phyloP scores from a whole-genome alignment of 345 rosid species.

The Gossypium sturtianum region DNA sequence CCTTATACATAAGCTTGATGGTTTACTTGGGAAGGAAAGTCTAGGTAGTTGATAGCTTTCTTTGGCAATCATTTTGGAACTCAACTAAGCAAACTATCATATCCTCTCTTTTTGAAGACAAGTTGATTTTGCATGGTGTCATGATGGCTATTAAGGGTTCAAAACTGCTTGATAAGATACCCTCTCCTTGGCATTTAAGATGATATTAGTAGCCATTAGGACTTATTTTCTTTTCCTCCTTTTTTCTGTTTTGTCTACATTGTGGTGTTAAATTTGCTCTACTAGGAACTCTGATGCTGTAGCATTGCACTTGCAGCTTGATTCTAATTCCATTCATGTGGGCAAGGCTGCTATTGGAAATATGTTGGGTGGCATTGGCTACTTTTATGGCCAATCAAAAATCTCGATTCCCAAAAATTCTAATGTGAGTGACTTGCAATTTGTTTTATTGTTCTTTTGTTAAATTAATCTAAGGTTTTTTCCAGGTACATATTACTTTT shows the following conservation, averaged over 20 bases:
- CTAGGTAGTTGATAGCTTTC: background rate
- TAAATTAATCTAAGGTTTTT: background rate
- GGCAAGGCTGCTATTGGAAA: slow-evolving; percentile 84
- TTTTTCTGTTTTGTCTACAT: background rate
- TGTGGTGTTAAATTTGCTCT: background rate
- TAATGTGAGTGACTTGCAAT: slow-evolving; percentile 40
- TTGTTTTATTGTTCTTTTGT: slow-evolving; percentile 1
- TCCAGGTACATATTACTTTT: background rate
- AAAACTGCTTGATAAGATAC: background rate
- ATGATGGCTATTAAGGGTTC: background rate
- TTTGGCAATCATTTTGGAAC: background rate
- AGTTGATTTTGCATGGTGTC: background rate
- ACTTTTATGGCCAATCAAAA: slow-evolving; percentile 88
- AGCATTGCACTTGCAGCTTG: slow-evolving; percentile 46
- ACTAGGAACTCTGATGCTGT: slow-evolving; percentile 8
- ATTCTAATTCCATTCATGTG: slow-evolving; percentile 43
- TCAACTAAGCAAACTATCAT: background rate
- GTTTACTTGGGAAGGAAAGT: background rate
- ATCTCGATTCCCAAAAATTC: slow-evolving; percentile 47
- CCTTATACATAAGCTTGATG: background rate
- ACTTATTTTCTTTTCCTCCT: background rate
- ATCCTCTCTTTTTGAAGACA: background rate
- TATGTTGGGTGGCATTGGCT: slow-evolving; percentile 95
- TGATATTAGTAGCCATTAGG: background rate
- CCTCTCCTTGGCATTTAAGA: background rate